phyloP scores from a whole-genome alignment of 2,329 filamentous ascomycete species.

The Thielaviopsis cerberus region DNA sequence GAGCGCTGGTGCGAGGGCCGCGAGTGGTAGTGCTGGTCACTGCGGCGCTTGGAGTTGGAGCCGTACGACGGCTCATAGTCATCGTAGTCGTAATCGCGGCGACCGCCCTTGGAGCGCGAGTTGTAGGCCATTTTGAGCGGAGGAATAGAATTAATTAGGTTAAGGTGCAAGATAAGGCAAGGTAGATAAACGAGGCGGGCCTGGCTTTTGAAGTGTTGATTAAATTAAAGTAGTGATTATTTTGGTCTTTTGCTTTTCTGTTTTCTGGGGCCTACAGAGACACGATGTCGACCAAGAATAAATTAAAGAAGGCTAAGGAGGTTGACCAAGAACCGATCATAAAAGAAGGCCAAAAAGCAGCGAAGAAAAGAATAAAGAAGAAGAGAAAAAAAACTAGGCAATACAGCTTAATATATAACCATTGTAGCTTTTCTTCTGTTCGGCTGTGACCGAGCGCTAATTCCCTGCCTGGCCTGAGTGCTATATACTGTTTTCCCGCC shows the following conservation, averaged over 20 bases:
- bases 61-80: conserved; percentile 1
- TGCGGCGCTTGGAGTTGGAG: neutral
- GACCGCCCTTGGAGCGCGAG: conserved; percentile 3
- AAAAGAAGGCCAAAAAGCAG: neutral
- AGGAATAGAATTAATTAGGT: neutral
- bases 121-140: conserved; percentile 4
- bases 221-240: neutral
- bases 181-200: no score
- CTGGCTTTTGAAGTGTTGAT: neutral
- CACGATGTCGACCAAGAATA: no score
- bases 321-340: neutral
- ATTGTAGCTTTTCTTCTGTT: neutral
- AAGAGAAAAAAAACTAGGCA: neutral
- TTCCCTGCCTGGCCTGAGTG: no score
- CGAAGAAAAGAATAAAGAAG: neutral
- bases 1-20: neutral
- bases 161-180: neutral
- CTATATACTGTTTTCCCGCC: no score
- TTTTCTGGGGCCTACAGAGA: neutral
- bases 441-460: neutral
- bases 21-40: neutral
- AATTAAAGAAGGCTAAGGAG: no score
- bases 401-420: neutral
- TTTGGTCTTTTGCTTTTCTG: neutral
- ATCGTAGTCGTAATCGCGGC: conserved; percentile 5